phyloP scores from a whole-genome alignment of 495 filamentous ascomycete species.

The Pseudomonodictys pantanalensis region DNA sequence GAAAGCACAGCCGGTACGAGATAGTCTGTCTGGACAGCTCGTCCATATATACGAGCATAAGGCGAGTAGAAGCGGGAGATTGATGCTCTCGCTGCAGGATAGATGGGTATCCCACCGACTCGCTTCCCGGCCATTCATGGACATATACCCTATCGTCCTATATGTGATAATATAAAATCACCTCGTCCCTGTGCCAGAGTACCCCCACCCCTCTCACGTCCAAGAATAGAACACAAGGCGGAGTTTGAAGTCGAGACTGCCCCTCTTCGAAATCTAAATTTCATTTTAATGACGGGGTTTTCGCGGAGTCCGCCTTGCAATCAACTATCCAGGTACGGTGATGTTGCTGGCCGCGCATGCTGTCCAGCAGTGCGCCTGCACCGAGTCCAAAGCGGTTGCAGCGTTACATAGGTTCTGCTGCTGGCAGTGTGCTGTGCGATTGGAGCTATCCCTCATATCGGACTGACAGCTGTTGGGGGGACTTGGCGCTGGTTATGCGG shows the following conservation, averaged over 20 bases:
- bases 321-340: constrained; percentile 13
- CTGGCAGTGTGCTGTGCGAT: constrained; percentile 1
- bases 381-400: constrained; percentile 28
- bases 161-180: constrained; percentile 24
- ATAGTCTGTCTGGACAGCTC: too few species aligned
- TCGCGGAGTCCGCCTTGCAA: constrained; percentile 6
- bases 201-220: background rate
- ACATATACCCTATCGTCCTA: constrained; percentile 20
- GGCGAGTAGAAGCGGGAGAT: constrained; percentile 1
- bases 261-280: constrained; percentile 11
- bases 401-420: constrained; percentile 28
- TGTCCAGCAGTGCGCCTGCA: constrained; percentile 3
- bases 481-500: too few species aligned
- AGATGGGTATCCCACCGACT: constrained; percentile 12
- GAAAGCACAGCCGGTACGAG: background rate
- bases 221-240: constrained; percentile 17
- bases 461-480: too few species aligned
- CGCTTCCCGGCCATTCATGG: constrained; percentile 11
- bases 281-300: constrained; percentile 18
- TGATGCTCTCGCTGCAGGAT: constrained; percentile 25
- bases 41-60: too few species aligned
- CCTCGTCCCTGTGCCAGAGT: background rate
- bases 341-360: too few species aligned
- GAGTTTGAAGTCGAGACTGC: background rate
- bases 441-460: too few species aligned